Evolutionary conservation across 169 alveolate species (phyloP), one percentile per base, ranked within the genome.

Genomic region (Plasmodium yoelii): DNA sequence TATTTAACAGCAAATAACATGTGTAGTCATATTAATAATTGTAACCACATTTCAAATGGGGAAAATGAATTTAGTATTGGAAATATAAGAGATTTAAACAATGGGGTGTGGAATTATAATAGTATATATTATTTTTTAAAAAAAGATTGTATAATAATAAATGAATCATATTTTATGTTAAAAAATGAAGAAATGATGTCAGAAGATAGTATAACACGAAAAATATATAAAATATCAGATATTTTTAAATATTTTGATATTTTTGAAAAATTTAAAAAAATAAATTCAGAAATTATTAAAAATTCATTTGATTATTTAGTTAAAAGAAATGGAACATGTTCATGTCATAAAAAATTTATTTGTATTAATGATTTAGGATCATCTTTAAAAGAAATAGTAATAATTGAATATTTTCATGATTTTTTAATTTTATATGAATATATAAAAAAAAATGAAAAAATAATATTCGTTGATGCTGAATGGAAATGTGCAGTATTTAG

Each of bases 361-460:
- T 77, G 88, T 42, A 77, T 77, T 51, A 77, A 77, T 0, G 88
- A 77, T 56, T 44, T 77, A 64, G 88, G 80, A 18, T 55, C 88
- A 18, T 64, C 77, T 34, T 51, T 77, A 22, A 77, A 77, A 63
- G 70, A 49, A 0, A 75, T 77, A 28, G 42, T 49, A 49, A 22
- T 77, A 26, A 9, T 77, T 15, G 88, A 77, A 47, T 18, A 34
- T 7, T 77, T 63, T 24, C 15, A 77, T 15, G 88, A 77, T 77
- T 77, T 77, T 56, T 6, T 63, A 13, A 26, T 5, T 0, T 44
- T 77, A 49, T 77, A 77, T 77, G 88, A 64, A 49, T 19, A 77
- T 44, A 77, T 77, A 13, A 77, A 64, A 68, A 61, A 77, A 53
- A 49, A 61, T 39, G 88, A 77, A 56, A 77, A 68, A 39, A 53